Evolutionary conservation across 1,284 basidiomycete species (phyloP).

Genomic region (Cryptococcus sp.): DNA sequence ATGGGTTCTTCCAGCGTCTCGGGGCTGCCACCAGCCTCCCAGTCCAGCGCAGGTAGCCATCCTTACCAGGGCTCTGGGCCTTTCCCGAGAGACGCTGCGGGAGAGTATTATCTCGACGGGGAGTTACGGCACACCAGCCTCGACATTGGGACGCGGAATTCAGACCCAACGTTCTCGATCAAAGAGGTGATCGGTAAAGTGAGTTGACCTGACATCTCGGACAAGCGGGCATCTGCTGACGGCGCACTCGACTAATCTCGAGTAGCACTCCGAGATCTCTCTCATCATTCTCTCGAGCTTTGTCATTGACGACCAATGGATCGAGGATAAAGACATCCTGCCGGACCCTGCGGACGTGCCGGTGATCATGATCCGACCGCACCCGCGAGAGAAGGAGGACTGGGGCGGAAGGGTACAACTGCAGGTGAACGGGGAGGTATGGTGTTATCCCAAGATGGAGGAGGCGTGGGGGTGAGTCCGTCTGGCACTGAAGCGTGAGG

Average conservation of each 20-base stretch:
- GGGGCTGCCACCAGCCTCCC: too few species aligned
- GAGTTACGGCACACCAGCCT: constrained; percentile 38
- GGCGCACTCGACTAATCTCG: neutral
- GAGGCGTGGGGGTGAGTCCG: constrained; percentile 29
- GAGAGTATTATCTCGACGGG: constrained; percentile 43
- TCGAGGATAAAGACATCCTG: constrained; percentile 23
- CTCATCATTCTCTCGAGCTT: constrained; percentile 40
- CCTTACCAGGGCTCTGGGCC: constrained; percentile 31
- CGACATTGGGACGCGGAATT: constrained; percentile 21
- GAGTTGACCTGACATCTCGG: constrained; percentile 12
- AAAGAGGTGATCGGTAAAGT: constrained; percentile 36
- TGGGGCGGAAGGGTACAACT: constrained; percentile 37
- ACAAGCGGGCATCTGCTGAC: neutral
- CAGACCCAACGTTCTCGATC: constrained; percentile 27
- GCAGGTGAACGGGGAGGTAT: constrained; percentile 31
- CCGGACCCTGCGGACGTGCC: constrained; percentile 33
- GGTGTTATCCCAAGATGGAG: constrained; percentile 37
- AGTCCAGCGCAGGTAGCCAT: constrained; percentile 14
- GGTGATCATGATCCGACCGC: constrained; percentile 32
- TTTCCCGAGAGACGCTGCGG: constrained; percentile 39
- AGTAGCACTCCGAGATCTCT: constrained; percentile 36
- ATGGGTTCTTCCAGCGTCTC: too few species aligned
- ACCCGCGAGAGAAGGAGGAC: constrained; percentile 20
- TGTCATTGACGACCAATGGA: constrained; percentile 38
- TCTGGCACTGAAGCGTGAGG: neutral